phyloP scores from a whole-genome alignment of 2,329 filamentous ascomycete species.

The Trichophyton simii region DNA sequence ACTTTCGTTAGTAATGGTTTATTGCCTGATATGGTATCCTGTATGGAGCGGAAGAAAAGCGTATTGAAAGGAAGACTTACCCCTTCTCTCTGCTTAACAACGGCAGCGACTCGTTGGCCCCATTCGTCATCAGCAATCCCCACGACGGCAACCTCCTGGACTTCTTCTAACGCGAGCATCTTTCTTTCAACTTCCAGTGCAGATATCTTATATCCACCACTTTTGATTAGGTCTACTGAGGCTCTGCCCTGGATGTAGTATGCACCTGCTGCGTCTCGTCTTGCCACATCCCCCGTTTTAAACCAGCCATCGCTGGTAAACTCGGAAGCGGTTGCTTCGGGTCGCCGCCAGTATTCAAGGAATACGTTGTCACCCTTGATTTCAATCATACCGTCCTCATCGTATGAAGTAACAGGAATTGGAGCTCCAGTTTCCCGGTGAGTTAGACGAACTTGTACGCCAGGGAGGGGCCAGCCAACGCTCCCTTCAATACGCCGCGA shows the following conservation, averaged over 20 bases:
- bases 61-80: slow-evolving; percentile 17
- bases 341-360: slow-evolving; percentile 32
- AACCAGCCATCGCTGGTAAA: slow-evolving; percentile 40
- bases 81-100: slow-evolving; percentile 32
- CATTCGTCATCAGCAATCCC: slow-evolving; percentile 43
- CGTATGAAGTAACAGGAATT: slow-evolving; percentile 17
- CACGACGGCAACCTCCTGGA: slow-evolving; percentile 43
- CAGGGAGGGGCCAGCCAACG: slow-evolving; percentile 38
- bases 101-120: slow-evolving; percentile 43
- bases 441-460: slow-evolving; percentile 36
- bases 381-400: slow-evolving; percentile 34
- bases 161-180: slow-evolving; percentile 36
- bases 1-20: not conserved
- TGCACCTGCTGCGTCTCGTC: slow-evolving; percentile 26
- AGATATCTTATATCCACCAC: slow-evolving; percentile 44
- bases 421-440: slow-evolving; percentile 27
- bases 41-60: not conserved
- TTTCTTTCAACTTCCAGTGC: slow-evolving; percentile 44
- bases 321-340: slow-evolving; percentile 34
- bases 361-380: slow-evolving; percentile 33
- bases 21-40: no score
- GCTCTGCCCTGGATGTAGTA: slow-evolving; percentile 44
- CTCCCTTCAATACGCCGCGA: slow-evolving; percentile 34
- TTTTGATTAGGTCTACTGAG: slow-evolving; percentile 44
- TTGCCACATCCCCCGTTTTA: slow-evolving; percentile 37